Conservation (phyloP, 1,284 basidiomycete genomes). For the Calocybe gambosa region DNA sequence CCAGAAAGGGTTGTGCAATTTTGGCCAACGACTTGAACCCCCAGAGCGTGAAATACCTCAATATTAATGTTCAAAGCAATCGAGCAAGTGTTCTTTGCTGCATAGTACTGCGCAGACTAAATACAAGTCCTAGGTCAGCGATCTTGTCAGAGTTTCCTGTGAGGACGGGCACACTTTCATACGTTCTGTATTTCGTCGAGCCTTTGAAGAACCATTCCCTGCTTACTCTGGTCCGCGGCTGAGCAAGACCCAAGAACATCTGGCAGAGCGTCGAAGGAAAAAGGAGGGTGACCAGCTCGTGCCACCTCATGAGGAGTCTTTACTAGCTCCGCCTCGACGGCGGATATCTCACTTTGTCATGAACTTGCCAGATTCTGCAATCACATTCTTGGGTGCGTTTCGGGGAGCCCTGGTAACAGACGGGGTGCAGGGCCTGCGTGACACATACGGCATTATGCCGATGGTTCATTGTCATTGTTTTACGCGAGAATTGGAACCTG, state of each 20-base stretch:
- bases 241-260: slow-evolving; percentile 28
- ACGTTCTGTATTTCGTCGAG: slow-evolving; percentile 44
- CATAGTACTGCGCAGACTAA: slow-evolving; percentile 7
- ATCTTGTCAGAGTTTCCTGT: slow-evolving; percentile 64
- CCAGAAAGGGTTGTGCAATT: slow-evolving; percentile 83
- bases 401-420: slow-evolving; percentile 56
- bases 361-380: slow-evolving; percentile 93
- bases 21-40: slow-evolving; percentile 96
- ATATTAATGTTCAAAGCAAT: slow-evolving; percentile 71
- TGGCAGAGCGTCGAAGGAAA: slow-evolving; percentile 27
- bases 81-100: slow-evolving; percentile 40
- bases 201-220: slow-evolving; percentile 61
- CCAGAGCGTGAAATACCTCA: slow-evolving; percentile 73
- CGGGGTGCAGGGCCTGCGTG: slow-evolving; percentile 23
- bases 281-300: slow-evolving; percentile 13
- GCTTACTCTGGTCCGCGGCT: slow-evolving; percentile 40
- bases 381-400: slow-evolving; percentile 88
- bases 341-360: slow-evolving; percentile 88
- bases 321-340: slow-evolving; percentile 31
- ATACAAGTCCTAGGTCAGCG: slow-evolving; percentile 47
- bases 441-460: slow-evolving; percentile 67
- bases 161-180: slow-evolving; percentile 88
- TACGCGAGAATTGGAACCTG: slow-evolving; percentile 76
- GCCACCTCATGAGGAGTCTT: background rate
- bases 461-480: slow-evolving; percentile 97